A percentile compares a stretch with the other conserved stretches of the same genome.
phyloP scores from a whole-genome alignment of 108 stramenopile genomes.

The Pseudonitzschia multistriata region DNA sequence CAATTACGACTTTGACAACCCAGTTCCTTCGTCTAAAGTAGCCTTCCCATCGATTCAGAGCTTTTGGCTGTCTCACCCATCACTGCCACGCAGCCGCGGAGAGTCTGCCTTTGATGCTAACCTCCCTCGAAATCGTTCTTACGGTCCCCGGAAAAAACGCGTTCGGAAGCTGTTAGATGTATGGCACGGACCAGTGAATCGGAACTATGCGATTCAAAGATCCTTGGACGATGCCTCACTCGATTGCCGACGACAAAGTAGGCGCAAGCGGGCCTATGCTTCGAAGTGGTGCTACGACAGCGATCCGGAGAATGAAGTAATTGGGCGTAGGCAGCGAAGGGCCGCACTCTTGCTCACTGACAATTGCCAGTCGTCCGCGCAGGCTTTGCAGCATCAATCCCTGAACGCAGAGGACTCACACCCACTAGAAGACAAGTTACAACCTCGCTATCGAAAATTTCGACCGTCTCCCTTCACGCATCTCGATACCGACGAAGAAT shows the following conservation, averaged over 20 bases:
- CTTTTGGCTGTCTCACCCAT: neutral
- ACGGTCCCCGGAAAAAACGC: neutral
- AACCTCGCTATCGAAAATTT: slow-evolving; percentile 4
- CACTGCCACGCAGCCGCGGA: neutral
- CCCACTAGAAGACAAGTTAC: neutral
- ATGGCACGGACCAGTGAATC: neutral
- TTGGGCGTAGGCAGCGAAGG: slow-evolving; percentile 13
- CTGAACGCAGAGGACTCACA: neutral
- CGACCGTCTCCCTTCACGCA: neutral
- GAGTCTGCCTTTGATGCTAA: neutral
- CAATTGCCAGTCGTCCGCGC: too few species aligned
- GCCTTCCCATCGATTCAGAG: neutral
- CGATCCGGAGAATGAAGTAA: slow-evolving; percentile 26
- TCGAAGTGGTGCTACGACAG: slow-evolving; percentile 25
- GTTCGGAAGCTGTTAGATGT: neutral
- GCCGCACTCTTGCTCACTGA: neutral
- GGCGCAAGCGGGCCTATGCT: neutral
- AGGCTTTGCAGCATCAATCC: neutral
- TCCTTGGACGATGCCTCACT: neutral
- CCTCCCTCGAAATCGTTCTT: neutral
- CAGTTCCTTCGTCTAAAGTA: neutral
- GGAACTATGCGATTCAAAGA: neutral
- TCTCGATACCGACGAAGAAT: slow-evolving; percentile 14
- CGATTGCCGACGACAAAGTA: neutral
- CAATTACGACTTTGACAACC: neutral